Base-by-base conservation (phyloP, 2,329 filamentous ascomycete genomes). In the Thermochaetoides dissita region DNA sequence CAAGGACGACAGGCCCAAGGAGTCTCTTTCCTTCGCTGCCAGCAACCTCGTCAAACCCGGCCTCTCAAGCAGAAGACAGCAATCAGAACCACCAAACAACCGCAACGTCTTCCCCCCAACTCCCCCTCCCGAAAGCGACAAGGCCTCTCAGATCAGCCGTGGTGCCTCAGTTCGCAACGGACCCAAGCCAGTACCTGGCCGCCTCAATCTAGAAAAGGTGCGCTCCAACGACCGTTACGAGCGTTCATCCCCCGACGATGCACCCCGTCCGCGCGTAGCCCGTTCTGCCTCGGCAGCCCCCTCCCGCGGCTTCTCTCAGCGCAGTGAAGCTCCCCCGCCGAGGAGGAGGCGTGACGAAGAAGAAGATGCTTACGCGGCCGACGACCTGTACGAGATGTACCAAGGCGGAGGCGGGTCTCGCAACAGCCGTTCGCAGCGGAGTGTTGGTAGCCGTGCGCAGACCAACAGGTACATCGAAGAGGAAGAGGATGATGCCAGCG, bases 91-190 rank as follows among this genome's bases (percentile, higher is more conserved):
- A 7, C 84, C 85, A 0, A 67, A 78, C 49, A 76, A 75, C 57
- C 79, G 86, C 53, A 84, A 84, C 54, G 75, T 89, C 48, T 95
- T 96, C 66, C 91, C 91, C 11, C 91, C 91, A n/a, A 96, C 91
- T n/a, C 91, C 91, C 34, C 91, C 91, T 6, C 91, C 91, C 6
- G 91, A 98, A 67, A 75, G 76, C 48, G 87, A 95, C 51, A 81
- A 80, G 54, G 61, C 63, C 3, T 48, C 59, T 6, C 51, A 54
- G 36, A 65, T 72, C 53, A 71, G 63, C 49, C 68, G 76, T 17
- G 74, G 65, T 40, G 67, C 68, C 29, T 80, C 76, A n/a, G 72
- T 79, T 38, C 72, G 75, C 45, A 77, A 68, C 52, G 75, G 74
- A 2, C 65, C 68, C 38, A 79, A 73, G 49, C 75, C 74, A 33